Conservation (phyloP, 2,329 filamentous ascomycete genomes). For the Xylaria sp. region DNA sequence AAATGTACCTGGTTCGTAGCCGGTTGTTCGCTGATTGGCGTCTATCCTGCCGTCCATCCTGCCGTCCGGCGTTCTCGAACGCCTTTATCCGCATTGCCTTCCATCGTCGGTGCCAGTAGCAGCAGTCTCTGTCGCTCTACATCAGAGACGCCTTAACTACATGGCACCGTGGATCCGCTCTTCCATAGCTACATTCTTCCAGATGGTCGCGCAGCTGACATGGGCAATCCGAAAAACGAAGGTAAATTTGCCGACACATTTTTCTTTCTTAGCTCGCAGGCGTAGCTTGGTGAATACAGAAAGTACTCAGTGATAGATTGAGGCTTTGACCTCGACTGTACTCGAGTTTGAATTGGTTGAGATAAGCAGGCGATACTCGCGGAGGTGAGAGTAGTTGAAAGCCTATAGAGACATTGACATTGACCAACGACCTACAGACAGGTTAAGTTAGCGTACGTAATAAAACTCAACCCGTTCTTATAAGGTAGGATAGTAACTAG, state of each 20-base stretch:
- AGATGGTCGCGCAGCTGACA: conserved; percentile 34
- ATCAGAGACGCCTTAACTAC: conserved; percentile 23
- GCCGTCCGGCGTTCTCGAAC: not conserved
- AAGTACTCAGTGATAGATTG: too few relatives aligned
- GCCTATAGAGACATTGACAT: too few relatives aligned
- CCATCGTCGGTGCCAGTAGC: conserved; percentile 28
- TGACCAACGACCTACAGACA: not conserved
- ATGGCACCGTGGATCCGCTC: conserved; percentile 27
- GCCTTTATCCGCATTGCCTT: not conserved
- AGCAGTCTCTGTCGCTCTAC: conserved; percentile 31
- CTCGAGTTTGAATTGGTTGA: too few relatives aligned
- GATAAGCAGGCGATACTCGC: not conserved
- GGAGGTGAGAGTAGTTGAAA: not conserved
- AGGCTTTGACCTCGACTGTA: too few relatives aligned
- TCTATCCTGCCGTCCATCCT: too few relatives aligned
- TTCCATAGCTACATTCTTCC: conserved; percentile 31
- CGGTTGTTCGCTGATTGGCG: not conserved
- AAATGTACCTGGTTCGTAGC: not conserved
- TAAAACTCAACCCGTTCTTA: too few relatives aligned
- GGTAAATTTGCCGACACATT: conserved; percentile 36
- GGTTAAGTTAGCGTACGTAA: not conserved
- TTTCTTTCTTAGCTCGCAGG: not conserved
- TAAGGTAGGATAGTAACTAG: too few relatives aligned
- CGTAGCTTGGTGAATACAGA: too few relatives aligned
- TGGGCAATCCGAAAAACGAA: conserved; percentile 30